These are phyloP conservation scores for Leccinum subgranulosum DNA, from an alignment of 768 basidiomycete genomes.

Conservation along the genomic window DNA sequence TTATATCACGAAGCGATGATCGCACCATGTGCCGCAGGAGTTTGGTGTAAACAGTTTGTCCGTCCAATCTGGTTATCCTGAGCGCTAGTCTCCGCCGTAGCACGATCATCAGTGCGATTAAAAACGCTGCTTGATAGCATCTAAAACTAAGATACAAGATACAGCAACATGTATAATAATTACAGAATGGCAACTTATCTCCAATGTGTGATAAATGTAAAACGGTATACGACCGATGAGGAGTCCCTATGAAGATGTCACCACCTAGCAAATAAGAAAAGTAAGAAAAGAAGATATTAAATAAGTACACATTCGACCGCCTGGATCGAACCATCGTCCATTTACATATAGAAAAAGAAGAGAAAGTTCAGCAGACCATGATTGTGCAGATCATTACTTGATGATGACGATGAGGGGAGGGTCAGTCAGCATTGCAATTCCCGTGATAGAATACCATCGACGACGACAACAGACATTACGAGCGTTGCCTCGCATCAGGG, in stretches of 20 bases:
- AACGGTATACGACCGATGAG: constrained; percentile 13
- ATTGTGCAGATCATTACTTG: neutral
- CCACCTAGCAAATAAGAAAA: neutral
- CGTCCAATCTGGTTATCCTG: neutral
- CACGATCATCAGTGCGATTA: neutral
- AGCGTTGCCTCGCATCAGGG: constrained; percentile 5
- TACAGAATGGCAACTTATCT: constrained; percentile 9
- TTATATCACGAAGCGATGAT: neutral
- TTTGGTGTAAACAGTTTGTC: too few relatives aligned
- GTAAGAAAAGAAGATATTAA: neutral
- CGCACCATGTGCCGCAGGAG: too few relatives aligned
- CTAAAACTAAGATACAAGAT: constrained; percentile 15
- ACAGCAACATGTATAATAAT: constrained; percentile 19
- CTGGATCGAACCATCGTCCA: neutral
- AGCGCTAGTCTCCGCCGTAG: neutral
- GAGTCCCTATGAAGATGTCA: constrained; percentile 10
- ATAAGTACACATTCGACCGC: neutral
- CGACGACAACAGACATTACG: neutral
- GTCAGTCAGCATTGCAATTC: neutral
- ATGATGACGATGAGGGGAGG: too few relatives aligned
- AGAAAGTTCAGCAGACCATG: constrained; percentile 2
- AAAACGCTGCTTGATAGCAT: neutral
- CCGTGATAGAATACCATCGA: neutral
- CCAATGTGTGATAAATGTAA: constrained; percentile 3
- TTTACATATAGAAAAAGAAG: neutral